Conservation (phyloP, 345 rosid species). For the Dipteronia sinensis region DNA sequence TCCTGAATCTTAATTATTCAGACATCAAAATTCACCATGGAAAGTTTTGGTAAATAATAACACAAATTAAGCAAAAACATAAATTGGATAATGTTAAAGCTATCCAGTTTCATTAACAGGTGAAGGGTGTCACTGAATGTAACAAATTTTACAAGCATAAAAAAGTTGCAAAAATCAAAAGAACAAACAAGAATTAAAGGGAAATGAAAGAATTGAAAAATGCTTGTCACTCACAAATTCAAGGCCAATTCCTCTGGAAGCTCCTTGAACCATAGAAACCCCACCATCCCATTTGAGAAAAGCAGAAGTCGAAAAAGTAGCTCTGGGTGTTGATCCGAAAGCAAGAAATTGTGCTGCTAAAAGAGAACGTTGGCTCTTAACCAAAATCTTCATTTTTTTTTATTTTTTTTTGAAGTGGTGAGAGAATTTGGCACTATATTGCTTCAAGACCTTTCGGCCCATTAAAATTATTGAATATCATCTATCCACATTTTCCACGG, state of each 20-base stretch:
- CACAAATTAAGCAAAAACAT: no score
- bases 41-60: no score
- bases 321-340: conserved; percentile 19
- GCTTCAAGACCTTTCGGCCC: neutral
- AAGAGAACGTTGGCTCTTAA: neutral
- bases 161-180: no score
- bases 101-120: no score
- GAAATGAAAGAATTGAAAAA: neutral
- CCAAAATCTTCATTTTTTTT: conserved; percentile 21
- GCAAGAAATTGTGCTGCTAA: conserved; percentile 8
- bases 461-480: neutral
- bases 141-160: no score
- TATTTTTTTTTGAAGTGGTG: neutral
- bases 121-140: no score
- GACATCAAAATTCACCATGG: no score
- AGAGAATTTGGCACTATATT: neutral
- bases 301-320: conserved; percentile 37
- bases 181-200: no score
- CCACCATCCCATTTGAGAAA: conserved; percentile 61
- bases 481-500: neutral
- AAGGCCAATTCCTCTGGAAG: conserved; percentile 89
- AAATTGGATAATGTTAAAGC: no score
- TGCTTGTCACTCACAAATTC: conserved; percentile 62
- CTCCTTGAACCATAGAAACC: conserved; percentile 92
- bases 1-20: no score